These are phyloP conservation scores for Colletotrichum sp. DNA, from an alignment of 2,329 filamentous ascomycete genomes.

Conservation along the genomic window DNA sequence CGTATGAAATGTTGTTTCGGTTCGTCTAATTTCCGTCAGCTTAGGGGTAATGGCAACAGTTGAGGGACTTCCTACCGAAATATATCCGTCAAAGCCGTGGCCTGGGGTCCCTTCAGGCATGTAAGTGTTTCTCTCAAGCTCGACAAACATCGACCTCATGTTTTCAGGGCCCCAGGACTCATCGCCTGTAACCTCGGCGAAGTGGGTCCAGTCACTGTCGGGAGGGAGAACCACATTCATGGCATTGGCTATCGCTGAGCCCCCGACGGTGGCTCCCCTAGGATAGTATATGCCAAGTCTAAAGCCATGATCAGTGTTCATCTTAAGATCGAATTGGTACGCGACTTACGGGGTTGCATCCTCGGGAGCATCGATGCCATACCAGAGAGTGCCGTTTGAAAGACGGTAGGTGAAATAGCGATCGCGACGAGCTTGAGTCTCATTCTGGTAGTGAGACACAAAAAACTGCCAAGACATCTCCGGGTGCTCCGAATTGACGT, in stretches of 20 bases:
- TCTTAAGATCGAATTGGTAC: background rate
- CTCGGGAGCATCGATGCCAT: slow-evolving; percentile 22
- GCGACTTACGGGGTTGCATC: slow-evolving; percentile 20
- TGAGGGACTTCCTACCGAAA: slow-evolving; percentile 29
- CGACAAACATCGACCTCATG: slow-evolving; percentile 54
- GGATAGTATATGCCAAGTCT: slow-evolving; percentile 30
- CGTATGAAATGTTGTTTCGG: background rate
- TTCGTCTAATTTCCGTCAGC: slow-evolving; percentile 25
- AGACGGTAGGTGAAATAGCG: slow-evolving; percentile 21
- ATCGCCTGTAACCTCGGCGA: slow-evolving; percentile 55
- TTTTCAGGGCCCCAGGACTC: slow-evolving; percentile 51
- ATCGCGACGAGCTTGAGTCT: slow-evolving; percentile 17
- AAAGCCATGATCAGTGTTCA: background rate
- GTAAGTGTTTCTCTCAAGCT: slow-evolving; percentile 53
- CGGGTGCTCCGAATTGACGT: background rate
- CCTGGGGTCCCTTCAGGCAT: slow-evolving; percentile 38
- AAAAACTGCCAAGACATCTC: slow-evolving; percentile 23
- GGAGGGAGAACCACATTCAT: slow-evolving; percentile 55
- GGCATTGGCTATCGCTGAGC: slow-evolving; percentile 38
- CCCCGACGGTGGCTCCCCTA: slow-evolving; percentile 29
- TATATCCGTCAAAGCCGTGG: slow-evolving; percentile 57
- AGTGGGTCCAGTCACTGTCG: slow-evolving; percentile 53
- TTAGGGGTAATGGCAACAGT: no score
- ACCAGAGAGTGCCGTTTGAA: slow-evolving; percentile 19
- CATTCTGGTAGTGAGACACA: slow-evolving; percentile 23